A percentile compares a stretch with the other conserved stretches of the same genome.
Evolutionary conservation across 768 basidiomycete species (phyloP).

Genomic region (Boletus speciosus): DNA sequence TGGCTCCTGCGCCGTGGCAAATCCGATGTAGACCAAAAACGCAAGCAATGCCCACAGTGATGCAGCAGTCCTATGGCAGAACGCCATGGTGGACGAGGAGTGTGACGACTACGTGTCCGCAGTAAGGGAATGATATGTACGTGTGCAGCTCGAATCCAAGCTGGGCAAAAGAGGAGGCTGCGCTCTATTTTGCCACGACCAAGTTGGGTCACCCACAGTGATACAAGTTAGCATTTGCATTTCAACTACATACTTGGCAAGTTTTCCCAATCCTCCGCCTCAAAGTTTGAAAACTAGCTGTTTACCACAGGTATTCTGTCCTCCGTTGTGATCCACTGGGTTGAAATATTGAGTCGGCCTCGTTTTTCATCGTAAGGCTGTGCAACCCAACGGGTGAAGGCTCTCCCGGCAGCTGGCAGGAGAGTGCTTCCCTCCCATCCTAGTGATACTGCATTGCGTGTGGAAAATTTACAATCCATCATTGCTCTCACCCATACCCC

Average conservation of each 20-base stretch:
- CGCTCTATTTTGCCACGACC: conserved; percentile 14
- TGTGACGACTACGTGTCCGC: conserved; percentile 13
- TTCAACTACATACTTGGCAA: too few species aligned
- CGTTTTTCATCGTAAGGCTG: background rate
- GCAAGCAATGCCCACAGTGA: conserved; percentile 25
- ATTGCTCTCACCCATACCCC: too few species aligned
- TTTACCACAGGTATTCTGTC: background rate
- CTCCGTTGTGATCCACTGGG: too few species aligned
- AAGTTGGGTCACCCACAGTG: background rate
- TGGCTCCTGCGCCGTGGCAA: conserved; percentile 42
- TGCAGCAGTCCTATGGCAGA: conserved; percentile 26
- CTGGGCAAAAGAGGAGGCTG: conserved; percentile 4
- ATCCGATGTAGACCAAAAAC: conserved; percentile 21
- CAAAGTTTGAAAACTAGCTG: background rate
- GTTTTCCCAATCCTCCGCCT: background rate
- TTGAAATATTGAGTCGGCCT: background rate
- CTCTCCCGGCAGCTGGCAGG: too few species aligned
- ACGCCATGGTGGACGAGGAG: conserved; percentile 26
- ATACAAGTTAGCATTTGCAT: background rate
- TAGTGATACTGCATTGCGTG: too few species aligned
- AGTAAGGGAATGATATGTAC: background rate
- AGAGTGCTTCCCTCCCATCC: too few species aligned
- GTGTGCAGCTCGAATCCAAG: background rate
- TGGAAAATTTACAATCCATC: too few species aligned
- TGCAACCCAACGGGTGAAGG: background rate